Evolutionary conservation across 768 basidiomycete species (phyloP), one percentile per base, ranked within the genome.

Genomic region (Neoboletus subvelutipes): DNA sequence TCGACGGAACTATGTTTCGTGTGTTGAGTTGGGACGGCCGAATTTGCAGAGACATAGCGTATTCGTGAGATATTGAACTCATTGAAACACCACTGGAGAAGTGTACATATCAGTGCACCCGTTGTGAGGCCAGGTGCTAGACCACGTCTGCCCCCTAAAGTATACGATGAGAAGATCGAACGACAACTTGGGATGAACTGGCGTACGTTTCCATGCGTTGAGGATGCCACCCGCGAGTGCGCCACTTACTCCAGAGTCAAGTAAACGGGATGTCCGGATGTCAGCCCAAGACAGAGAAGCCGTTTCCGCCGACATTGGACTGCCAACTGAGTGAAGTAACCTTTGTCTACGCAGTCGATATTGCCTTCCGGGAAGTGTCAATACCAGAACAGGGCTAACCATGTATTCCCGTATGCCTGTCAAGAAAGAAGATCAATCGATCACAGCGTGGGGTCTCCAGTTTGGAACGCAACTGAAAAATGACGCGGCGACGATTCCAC

Each of bases 231-330:
- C 92, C 0, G 88, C 77, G 6, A 86, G 60, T 5, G 81, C 83
- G 18, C 92, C 92, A 58, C 90, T 88, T 18, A 89, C 26, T n/a
- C 80, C 81, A 17, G 84, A 87, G 68, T 94, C 92, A 4, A 89
- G 73, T 5, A 92, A 70, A 52, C 82, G 79, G 31, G 83, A 76
- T 58, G 73, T 77, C 50, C 89, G 78, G 58, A 90, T 69, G 46
- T 86, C 81, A 41, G 74, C 69, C 77, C 76, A 83, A 24, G 81
- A 73, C 39, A 80, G 60, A 15, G 52, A 20, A 34, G 53, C 18
- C 2, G 39, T 20, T 50, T 42, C 53, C 34, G 36, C 55, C 56
- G 57, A 37, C 37, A 57, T 18, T 70, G 61, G 40, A 57, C 69
- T 37, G 10, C 56, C 57, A n/a, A 20, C 40, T 6, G 71, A 57